A percentile compares a stretch with the other conserved stretches of the same genome.
These are phyloP conservation scores for Mortierella hygrophila DNA, from an alignment of 192 early-diverging fungal species.

Conservation along the genomic window DNA sequence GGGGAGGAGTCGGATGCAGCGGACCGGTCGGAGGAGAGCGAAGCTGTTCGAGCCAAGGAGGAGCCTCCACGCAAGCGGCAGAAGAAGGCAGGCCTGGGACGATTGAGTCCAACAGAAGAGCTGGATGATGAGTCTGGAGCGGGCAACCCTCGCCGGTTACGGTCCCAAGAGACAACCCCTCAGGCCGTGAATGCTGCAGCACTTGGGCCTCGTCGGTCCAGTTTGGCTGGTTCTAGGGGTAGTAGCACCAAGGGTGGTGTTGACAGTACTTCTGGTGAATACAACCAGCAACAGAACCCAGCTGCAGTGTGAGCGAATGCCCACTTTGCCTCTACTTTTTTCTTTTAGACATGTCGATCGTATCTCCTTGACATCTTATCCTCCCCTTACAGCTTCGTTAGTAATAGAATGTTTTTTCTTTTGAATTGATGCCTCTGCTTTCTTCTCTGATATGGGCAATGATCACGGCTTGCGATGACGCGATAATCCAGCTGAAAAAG, in stretches of 20 bases:
- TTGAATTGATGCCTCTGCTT: no score
- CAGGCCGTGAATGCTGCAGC: not conserved
- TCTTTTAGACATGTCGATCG: no score
- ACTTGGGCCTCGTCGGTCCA: conserved; percentile 10
- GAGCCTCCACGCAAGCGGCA: conserved; percentile 34
- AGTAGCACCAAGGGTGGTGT: not conserved
- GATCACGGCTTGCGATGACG: no score
- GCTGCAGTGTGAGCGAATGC: not conserved
- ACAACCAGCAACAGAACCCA: not conserved
- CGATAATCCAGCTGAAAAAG: no score
- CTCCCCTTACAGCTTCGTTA: no score
- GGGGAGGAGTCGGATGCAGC: not conserved
- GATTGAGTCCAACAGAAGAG: conserved; percentile 5
- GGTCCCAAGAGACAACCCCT: conserved; percentile 24
- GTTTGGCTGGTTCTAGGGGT: conserved; percentile 12
- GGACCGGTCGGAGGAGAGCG: not conserved
- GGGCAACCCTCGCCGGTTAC: conserved; percentile 19
- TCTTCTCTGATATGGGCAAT: no score
- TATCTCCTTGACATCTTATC: no score
- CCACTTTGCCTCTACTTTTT: no score
- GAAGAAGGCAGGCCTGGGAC: not conserved
- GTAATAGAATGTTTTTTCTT: no score
- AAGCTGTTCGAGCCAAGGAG: not conserved
- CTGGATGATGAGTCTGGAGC: not conserved
- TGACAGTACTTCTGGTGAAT: conserved; percentile 29